Evolutionary conservation across 306 rosid species (phyloP), one percentile per base, ranked within the genome.

Genomic region (Casuarina glauca): DNA sequence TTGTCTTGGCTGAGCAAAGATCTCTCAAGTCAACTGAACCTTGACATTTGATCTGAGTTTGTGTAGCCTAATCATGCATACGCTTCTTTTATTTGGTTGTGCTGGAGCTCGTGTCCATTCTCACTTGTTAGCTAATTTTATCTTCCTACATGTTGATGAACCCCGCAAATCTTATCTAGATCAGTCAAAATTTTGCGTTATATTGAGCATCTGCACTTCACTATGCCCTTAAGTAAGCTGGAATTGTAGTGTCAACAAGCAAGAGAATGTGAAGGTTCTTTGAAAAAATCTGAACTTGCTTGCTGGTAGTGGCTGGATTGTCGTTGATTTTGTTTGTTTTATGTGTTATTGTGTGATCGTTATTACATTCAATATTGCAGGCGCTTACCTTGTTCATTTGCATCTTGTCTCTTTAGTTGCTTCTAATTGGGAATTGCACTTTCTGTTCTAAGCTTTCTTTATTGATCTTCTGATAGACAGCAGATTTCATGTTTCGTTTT

Each of bases 321-420:
- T 62, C 9, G 19, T 36, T 44, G 13, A 36, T 62, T 15, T 62
- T n/a, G 43, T 62, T 36, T 35, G 16, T 2, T 62, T 2, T 62
- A 36, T 0, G 26, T 35, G 36, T n/a, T 36, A 19, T 13, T 62
- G 41, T 44, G 12, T n/a, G 36, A 36, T 35, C 69, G 35, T 13
- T 62, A 3, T 62, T n/a, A 11, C 19, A 4, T 35, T n/a, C 35
- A 11, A 36, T 36, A 4, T 62, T n/a, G 36, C 12, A 6, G 7
- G 51, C 51, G 11, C 26, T 20, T 20, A 20, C 26, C 26, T 20
- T 20, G 26, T 35, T 38, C 36, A 2, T 1, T 5, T 4, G 17
- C 68, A 35, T 61, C 17, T 35, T 62, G 20, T 62, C 36, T 62
- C 45, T 62, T 13, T 62, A 62, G 69, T 62, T 62, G 42, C 69